Conservation (phyloP, 2,329 filamentous ascomycete genomes). For the Hymenoscyphus albidus region DNA sequence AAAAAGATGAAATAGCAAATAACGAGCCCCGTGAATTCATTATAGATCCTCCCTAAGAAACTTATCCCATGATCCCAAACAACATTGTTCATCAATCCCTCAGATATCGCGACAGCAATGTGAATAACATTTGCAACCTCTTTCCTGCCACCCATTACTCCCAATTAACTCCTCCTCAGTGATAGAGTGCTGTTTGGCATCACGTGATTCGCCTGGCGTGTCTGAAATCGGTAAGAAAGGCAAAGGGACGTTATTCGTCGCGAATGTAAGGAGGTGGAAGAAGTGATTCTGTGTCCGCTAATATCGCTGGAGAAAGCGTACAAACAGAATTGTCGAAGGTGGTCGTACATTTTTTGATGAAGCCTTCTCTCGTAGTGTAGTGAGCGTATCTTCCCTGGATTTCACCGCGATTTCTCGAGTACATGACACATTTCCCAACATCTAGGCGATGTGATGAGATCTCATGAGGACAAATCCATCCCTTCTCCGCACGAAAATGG, state of each 20-base stretch:
- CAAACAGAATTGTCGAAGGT: neutral
- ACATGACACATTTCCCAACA: neutral
- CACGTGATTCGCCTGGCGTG: neutral
- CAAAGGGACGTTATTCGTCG: neutral
- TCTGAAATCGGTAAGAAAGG: neutral
- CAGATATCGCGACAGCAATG: too few species aligned
- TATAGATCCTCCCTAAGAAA: neutral
- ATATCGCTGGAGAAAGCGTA: neutral
- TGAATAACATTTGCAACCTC: neutral
- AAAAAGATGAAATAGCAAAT: neutral
- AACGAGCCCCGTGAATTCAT: neutral
- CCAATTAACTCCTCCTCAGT: neutral
- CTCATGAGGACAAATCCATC: slow-evolving; percentile 1
- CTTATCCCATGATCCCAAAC: neutral
- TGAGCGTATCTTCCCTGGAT: neutral
- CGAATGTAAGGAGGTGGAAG: neutral
- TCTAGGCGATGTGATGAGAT: neutral
- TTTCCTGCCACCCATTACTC: neutral
- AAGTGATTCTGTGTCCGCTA: neutral
- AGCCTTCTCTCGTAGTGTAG: neutral
- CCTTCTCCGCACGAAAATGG: neutral
- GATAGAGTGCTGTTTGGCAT: neutral
- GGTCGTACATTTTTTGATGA: neutral
- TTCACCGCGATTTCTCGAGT: neutral
- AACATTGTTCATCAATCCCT: neutral